Evolutionary conservation across 2,329 filamentous ascomycete genomes (phyloP).

Genomic region (Stachybotrys elegans): DNA sequence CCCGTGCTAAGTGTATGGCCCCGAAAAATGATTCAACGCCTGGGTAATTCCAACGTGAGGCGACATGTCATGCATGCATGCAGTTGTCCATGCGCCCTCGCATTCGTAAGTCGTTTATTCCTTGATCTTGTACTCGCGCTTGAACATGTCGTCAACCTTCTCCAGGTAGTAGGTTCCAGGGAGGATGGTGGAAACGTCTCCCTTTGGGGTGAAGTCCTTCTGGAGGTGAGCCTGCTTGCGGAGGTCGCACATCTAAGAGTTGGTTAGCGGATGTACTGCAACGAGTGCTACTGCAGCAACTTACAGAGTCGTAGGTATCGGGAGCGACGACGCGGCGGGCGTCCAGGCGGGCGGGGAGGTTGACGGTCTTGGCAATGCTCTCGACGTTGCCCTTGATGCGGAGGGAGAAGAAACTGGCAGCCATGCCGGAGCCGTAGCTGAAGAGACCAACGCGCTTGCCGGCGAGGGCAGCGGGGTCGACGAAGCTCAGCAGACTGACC

Average conservation of each 20-base stretch:
- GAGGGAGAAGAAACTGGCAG: constrained; percentile 67
- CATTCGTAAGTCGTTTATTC: constrained; percentile 45
- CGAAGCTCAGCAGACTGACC: constrained; percentile 61
- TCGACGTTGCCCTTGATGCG: constrained; percentile 68
- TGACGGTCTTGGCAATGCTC: constrained; percentile 60
- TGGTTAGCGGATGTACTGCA: constrained; percentile 13
- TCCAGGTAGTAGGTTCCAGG: constrained; percentile 73
- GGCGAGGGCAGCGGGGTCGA: constrained; percentile 57
- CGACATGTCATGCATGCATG: no score
- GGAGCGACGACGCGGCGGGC: constrained; percentile 63
- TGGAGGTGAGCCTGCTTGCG: constrained; percentile 79
- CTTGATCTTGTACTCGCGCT: constrained; percentile 72
- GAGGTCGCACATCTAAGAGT: constrained; percentile 66
- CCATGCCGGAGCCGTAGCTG: constrained; percentile 75
- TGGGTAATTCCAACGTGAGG: no score
- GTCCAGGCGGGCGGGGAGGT: constrained; percentile 65
- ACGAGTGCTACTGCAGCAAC: constrained; percentile 19
- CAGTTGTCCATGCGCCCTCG: no score
- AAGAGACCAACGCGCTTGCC: constrained; percentile 73
- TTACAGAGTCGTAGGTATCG: constrained; percentile 68
- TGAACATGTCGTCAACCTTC: constrained; percentile 81
- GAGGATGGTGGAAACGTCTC: constrained; percentile 60
- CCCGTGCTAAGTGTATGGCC: no score
- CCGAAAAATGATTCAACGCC: no score
- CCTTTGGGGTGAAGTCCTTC: constrained; percentile 70